Evolutionary conservation across 192 early-diverging fungal genomes (phyloP), one percentile per base, ranked within the genome.

Genomic region (Coemansia sp.): DNA sequence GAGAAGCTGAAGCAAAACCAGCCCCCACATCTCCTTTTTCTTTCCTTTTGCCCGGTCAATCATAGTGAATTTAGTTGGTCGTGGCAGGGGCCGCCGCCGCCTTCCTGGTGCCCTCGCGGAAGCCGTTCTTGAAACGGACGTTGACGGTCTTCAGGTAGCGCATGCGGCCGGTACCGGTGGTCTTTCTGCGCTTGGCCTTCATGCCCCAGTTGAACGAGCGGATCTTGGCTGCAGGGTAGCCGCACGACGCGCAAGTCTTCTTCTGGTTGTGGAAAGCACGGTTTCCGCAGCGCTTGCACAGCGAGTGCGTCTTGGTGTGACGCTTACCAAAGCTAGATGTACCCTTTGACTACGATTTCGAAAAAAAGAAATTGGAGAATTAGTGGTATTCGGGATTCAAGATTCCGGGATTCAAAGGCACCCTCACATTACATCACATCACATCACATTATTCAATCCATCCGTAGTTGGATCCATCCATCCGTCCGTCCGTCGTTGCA

Each of bases 221-320:
- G 83, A 92, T 94, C 91, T 99, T 99, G 79, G 96, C 94, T 70
- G 96, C 86, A 45, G 97, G 97, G 86, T 97, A 99, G 62, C 94
- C 96, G 87, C 97, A 99, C 80, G 94, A 94, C 77, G 95, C 94
- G 86, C 97, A 99, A 45, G 94, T 97, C 94, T 99, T 99, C 94
- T 99, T 99, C 88, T 98, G 96, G 90, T 93, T 95, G 92, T 99
- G 97, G 93, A 97, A 97, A 49, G 96, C 90, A 68, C 96, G 92
- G 68, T 89, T 89, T 60, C 98, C 98, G 86, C 98, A 99, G 77
- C 97, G 91, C 73, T 89, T 86, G 94, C 97, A 99, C 74, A 98
- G 89, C 69, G 91, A 92, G 96, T 99, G 98, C 71, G 98, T 92
- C 93, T 99, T 99, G 87, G 91, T 95, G 92, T 99, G 96, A 84